Evolutionary conservation across 305 asterid genomes (phyloP), one percentile per base, ranked within the genome.

Genomic region (Fraxinus nigra): DNA sequence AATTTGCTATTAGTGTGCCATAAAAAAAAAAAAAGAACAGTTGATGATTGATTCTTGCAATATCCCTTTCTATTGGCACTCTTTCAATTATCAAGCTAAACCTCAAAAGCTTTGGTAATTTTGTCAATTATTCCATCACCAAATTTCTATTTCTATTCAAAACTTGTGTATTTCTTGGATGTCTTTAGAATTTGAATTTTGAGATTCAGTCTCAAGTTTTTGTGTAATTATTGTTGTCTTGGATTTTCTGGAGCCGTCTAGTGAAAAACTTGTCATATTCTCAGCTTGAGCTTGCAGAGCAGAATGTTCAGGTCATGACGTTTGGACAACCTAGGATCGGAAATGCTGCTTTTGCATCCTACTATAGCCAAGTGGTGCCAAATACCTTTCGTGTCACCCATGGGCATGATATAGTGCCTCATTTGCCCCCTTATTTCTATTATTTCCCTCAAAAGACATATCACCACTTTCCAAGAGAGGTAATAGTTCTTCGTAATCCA

Each of bases 301-400:
- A 87, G 80, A 84, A 94, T 78, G 95, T 96, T 86, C 95, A 90
- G 86, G 94, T 96, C 67, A 89, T 92, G 90, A 96, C 99, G 48
- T 94, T 94, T 87, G 99, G 99, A 81, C 99, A 96, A 87, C 99
- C 99, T 83, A 91, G 99, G 87, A 89, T 94, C 38, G 98, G 99
- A 80, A 96, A 96, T 88, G 88, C 97, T 87, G 90, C 87, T 81
- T 96, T 96, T 89, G 96, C 89, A 4, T 85, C 98, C 77, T 94
- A 94, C 92, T 94, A 85, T 76, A 82, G 86, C 79, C 48, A 90
- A 85, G 3, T 92, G 75, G 89, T 96, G 86, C 98, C 98, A 13
- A 87, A 91, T 74, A 92, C 98, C 76, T 82, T 94, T 78, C 97
- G 99, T 81, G 90, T 96, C 75, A 92, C 98, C 4, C 89, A 96